phyloP scores from a whole-genome alignment of 2,329 filamentous ascomycete species.

The Pseudopithomyces chartarum region DNA sequence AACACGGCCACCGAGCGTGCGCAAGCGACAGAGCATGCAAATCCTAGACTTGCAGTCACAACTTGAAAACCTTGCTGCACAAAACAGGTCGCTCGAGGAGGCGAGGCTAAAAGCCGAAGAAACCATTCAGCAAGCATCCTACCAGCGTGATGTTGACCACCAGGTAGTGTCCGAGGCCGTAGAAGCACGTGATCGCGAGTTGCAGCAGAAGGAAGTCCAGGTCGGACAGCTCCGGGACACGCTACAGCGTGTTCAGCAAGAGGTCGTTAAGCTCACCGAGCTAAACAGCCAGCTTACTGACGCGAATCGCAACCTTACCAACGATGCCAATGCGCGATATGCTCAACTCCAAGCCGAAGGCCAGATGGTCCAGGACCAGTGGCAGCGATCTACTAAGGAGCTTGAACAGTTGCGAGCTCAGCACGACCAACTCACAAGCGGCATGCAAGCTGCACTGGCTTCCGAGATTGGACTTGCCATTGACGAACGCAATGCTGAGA shows the following conservation, averaged over 20 bases:
- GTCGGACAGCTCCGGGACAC: constrained; percentile 81
- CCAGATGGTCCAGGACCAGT: constrained; percentile 57
- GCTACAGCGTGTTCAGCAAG: constrained; percentile 78
- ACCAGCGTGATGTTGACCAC: constrained; percentile 59
- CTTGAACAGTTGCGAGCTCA: constrained; percentile 70
- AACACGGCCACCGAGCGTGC: constrained; percentile 92
- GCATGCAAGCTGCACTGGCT: constrained; percentile 66
- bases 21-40: constrained; percentile 96
- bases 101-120: constrained; percentile 73
- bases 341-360: constrained; percentile 70
- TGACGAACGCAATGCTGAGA: constrained; percentile 83
- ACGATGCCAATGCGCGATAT: constrained; percentile 76
- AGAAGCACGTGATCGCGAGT: constrained; percentile 68
- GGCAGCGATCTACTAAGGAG: constrained; percentile 67
- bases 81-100: constrained; percentile 80
- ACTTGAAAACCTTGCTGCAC: constrained; percentile 81
- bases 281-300: constrained; percentile 80
- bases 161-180: constrained; percentile 57
- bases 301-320: constrained; percentile 76
- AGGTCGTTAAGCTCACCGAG: constrained; percentile 79
- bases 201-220: constrained; percentile 84
- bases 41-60: constrained; percentile 83
- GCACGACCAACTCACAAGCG: constrained; percentile 65
- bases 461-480: constrained; percentile 68
- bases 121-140: constrained; percentile 60